Base-by-base conservation (phyloP, 371 early-diverging fungal species). In the Dichotomocladium elegans region DNA sequence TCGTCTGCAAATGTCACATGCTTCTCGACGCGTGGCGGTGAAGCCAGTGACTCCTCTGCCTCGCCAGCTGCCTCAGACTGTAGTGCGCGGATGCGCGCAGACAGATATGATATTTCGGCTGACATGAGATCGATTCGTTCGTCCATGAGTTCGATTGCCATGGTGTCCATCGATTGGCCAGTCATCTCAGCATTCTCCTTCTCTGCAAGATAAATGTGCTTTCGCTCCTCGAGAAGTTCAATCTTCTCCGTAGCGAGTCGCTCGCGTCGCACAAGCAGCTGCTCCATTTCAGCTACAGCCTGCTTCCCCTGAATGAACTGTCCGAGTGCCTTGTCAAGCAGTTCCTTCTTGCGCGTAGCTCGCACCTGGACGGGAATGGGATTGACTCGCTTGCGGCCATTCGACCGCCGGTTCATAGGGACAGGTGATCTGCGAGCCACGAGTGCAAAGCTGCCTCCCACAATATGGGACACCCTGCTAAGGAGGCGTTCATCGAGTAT, bases 91-190 rank as follows among this genome's bases (percentile, higher is more conserved):
- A 91, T 82, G 41, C 86, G 78, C 33, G 86, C 83, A 25, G 87
- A 81, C 21, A 89, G 61, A 58, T 85, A 89, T 6, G 86, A 70
- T 19, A 94, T 82, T 59, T 93, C 94, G 6, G 91, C 85, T 44
- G 91, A 92, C 33, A 94, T 85, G 46, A 88, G 79, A 27, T 86
- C 86, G 33, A 95, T 77, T 8, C 91, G 86, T 40, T 92, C 92
- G 54, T 92, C 90, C 74, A 88, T 86, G 50, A 89, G 81, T 24
- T 80, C 74, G 22, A 81, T 68, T 0, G 84, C 74, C 53, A 82
- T 77, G 49, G 77, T 74, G 22, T 75, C 72, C 66, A 79, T 62
- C 9, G 76, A 55, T 21, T 77, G 60, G 2, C 79, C 83, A 7
- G 63, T 74, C 47, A 52, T 49, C 12, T 80, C 80, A 2, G 80